Conservation (phyloP, 139 green algal species). For the Astrephomene gubernaculifera region DNA sequence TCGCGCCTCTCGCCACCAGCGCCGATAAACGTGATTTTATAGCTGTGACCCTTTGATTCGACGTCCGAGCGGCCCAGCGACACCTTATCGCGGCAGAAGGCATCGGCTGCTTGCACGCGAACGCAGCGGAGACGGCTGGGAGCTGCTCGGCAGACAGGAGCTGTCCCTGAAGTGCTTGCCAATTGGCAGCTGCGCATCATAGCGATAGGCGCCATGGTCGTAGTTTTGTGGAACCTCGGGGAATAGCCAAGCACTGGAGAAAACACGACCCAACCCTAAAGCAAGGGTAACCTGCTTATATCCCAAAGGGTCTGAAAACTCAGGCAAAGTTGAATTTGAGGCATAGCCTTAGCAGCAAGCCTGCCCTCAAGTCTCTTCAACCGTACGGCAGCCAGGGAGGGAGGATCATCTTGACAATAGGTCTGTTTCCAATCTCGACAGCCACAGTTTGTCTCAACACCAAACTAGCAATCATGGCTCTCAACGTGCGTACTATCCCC, state of each 20-base stretch:
- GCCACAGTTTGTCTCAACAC: neutral
- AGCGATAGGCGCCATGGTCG: constrained; percentile 3
- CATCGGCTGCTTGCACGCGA: constrained; percentile 50
- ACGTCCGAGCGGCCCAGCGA: constrained; percentile 40
- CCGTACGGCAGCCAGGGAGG: neutral
- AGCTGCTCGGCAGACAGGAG: neutral
- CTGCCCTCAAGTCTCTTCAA: no score
- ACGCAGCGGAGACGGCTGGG: neutral
- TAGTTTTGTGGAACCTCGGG: no score
- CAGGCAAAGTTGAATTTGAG: no score
- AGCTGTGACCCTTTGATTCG: constrained; percentile 50
- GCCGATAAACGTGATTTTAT: constrained; percentile 79
- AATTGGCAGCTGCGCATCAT: constrained; percentile 2
- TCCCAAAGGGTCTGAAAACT: no score
- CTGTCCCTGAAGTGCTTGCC: constrained; percentile 8
- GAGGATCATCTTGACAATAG: neutral
- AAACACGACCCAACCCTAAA: no score
- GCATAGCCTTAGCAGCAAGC: no score
- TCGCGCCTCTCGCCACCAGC: constrained; percentile 61
- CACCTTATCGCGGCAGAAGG: constrained; percentile 84
- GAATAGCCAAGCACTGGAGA: no score
- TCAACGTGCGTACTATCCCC: constrained; percentile 15
- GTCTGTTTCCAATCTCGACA: neutral
- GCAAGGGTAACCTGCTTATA: no score
- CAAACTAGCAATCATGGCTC: constrained; percentile 23